Conservation (phyloP, 148 eudicot genomes). For the Rhododendron ferrugineum region DNA sequence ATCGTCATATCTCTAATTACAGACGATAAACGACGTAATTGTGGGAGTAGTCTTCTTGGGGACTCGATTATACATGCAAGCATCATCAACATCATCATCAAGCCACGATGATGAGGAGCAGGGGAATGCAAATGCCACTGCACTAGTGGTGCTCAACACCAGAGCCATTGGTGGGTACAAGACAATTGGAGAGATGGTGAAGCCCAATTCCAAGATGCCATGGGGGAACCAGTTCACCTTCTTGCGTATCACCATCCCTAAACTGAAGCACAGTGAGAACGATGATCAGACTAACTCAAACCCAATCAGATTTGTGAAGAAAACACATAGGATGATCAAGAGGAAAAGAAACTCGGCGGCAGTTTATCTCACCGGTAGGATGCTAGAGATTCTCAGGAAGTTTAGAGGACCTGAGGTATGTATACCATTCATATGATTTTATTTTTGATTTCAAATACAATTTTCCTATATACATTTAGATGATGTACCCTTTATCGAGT, state of each 20-base stretch:
- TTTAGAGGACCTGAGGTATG: conserved; percentile 12
- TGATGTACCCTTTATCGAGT: no score
- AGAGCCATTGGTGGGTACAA: conserved; percentile 36
- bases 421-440: neutral
- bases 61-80: conserved; percentile 40
- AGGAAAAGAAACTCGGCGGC: conserved; percentile 28
- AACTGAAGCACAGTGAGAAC: neutral
- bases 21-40: neutral
- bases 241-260: conserved; percentile 34
- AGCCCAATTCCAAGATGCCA: conserved; percentile 26
- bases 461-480: neutral
- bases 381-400: neutral
- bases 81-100: neutral
- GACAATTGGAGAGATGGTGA: conserved; percentile 35
- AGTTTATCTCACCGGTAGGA: neutral
- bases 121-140: conserved; percentile 14
- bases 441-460: neutral
- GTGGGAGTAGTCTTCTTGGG: neutral
- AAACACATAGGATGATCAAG: conserved; percentile 21
- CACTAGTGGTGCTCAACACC: conserved; percentile 39
- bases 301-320: conserved; percentile 30
- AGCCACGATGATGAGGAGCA: neutral
- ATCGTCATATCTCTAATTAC: neutral
- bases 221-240: conserved; percentile 50
- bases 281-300: neutral